phyloP scores from a whole-genome alignment of 768 basidiomycete species.

The Lanmaoa pseudosensibilis region DNA sequence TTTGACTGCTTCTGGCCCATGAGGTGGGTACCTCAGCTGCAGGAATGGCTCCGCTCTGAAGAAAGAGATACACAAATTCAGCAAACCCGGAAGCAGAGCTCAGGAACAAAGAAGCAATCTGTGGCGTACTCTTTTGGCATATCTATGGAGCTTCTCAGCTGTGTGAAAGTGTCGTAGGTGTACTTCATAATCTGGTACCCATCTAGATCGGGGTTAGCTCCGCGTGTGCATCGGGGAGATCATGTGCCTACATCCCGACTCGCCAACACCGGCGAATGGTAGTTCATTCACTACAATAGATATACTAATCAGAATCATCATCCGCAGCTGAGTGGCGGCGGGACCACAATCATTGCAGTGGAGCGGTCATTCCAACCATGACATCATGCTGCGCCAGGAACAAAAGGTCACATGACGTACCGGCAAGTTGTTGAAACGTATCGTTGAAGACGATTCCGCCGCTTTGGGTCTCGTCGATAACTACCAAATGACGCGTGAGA shows the following conservation, averaged over 20 bases:
- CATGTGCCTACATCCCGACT: conserved; percentile 57
- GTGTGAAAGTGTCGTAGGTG: conserved; percentile 56
- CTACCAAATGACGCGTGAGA: conserved; percentile 32
- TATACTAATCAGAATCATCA: not conserved
- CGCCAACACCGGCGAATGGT: conserved; percentile 57
- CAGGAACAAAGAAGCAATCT: not conserved
- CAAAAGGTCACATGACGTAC: conserved; percentile 32
- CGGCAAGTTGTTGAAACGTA: conserved; percentile 50
- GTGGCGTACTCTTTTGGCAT: conserved; percentile 54
- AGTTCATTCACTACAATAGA: conserved; percentile 35
- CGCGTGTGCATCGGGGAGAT: not conserved
- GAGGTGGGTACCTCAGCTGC: conserved; percentile 25
- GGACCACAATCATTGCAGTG: not conserved
- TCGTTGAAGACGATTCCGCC: conserved; percentile 63
- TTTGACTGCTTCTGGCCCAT: conserved; percentile 18
- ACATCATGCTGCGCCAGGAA: conserved; percentile 6
- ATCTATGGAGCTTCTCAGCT: conserved; percentile 49
- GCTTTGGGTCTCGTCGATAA: conserved; percentile 54
- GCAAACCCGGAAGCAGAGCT: not conserved
- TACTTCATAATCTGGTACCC: conserved; percentile 53
- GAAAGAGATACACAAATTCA: conserved; percentile 1
- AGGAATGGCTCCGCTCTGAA: conserved; percentile 25
- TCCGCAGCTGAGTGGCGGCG: not conserved
- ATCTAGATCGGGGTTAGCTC: conserved; percentile 36
- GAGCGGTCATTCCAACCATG: conserved; percentile 10